Conservation (phyloP, 192 early-diverging fungal species). For the Martensiomyces pterosporus region DNA sequence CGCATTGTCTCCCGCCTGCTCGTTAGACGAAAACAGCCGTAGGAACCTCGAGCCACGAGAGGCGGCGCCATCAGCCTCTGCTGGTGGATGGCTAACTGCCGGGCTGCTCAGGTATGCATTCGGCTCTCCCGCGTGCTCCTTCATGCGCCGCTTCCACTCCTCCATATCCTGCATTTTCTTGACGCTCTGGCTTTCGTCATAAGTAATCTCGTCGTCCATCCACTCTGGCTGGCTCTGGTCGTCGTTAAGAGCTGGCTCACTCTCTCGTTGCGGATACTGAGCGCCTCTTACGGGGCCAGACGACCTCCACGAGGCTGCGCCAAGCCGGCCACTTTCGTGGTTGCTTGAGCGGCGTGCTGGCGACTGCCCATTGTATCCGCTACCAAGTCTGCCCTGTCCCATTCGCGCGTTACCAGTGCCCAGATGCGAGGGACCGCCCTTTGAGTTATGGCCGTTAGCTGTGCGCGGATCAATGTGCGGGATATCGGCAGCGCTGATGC, state of each 20-base stretch:
- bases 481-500: background rate
- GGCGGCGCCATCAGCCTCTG: too few species aligned
- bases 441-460: too few species aligned
- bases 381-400: too few species aligned
- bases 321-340: background rate
- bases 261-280: background rate
- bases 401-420: too few species aligned
- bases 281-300: slow-evolving; percentile 7
- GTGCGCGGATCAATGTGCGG: too few species aligned
- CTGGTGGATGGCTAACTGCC: too few species aligned
- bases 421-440: too few species aligned
- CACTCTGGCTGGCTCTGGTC: slow-evolving; percentile 39
- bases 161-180: slow-evolving; percentile 43
- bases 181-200: slow-evolving; percentile 41
- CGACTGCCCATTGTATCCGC: too few species aligned
- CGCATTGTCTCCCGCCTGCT: background rate
- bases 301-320: slow-evolving; percentile 28
- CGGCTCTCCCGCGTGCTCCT: slow-evolving; percentile 2
- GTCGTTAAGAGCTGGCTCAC: background rate
- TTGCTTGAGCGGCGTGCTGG: background rate
- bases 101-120: background rate
- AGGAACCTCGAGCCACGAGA: slow-evolving; percentile 40
- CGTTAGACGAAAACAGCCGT: slow-evolving; percentile 34
- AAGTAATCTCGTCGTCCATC: slow-evolving; percentile 41
- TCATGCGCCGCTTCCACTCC: slow-evolving; percentile 51